phyloP scores from a whole-genome alignment of 768 basidiomycete genomes.

The Leucosporidium scottii region DNA sequence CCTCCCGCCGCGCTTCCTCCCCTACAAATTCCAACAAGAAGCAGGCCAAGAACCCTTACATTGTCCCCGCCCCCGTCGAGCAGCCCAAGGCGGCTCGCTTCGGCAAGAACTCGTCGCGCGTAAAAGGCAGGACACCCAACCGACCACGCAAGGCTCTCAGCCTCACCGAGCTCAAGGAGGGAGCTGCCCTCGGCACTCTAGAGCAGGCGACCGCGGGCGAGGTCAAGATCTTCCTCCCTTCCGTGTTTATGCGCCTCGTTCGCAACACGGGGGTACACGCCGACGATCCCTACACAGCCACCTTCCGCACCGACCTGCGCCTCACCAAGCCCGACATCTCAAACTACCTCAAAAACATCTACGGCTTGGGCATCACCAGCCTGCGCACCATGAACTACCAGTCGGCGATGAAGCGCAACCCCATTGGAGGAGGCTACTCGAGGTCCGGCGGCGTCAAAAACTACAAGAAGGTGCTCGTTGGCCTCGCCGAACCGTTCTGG shows the following conservation, averaged over 20 bases:
- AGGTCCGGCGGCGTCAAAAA: slow-evolving; percentile 29
- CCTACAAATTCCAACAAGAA: not conserved
- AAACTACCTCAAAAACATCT: slow-evolving; percentile 37
- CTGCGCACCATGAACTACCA: slow-evolving; percentile 36
- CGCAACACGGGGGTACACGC: slow-evolving; percentile 34
- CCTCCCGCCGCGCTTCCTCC: not conserved
- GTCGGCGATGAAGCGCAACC: slow-evolving; percentile 31
- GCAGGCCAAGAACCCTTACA: slow-evolving; percentile 5
- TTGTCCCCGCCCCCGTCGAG: slow-evolving; percentile 1
- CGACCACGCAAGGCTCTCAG: slow-evolving; percentile 13
- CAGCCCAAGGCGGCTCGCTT: slow-evolving; percentile 4
- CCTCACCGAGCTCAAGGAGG: slow-evolving; percentile 17
- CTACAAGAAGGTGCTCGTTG: slow-evolving; percentile 37
- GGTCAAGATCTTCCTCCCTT: slow-evolving; percentile 33
- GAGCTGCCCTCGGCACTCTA: not conserved
- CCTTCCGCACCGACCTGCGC: slow-evolving; percentile 35
- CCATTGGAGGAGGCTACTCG: slow-evolving; percentile 27
- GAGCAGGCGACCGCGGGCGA: slow-evolving; percentile 9
- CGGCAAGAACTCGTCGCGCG: slow-evolving; percentile 24
- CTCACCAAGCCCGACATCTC: slow-evolving; percentile 38
- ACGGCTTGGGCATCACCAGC: slow-evolving; percentile 33
- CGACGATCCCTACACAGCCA: slow-evolving; percentile 36
- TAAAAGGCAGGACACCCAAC: slow-evolving; percentile 16
- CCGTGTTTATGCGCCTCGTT: slow-evolving; percentile 35
- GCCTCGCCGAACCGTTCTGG: slow-evolving; percentile 37